Evolutionary conservation across 2,329 filamentous ascomycete genomes (phyloP).

Genomic region (Trichothecium sympodiale): DNA sequence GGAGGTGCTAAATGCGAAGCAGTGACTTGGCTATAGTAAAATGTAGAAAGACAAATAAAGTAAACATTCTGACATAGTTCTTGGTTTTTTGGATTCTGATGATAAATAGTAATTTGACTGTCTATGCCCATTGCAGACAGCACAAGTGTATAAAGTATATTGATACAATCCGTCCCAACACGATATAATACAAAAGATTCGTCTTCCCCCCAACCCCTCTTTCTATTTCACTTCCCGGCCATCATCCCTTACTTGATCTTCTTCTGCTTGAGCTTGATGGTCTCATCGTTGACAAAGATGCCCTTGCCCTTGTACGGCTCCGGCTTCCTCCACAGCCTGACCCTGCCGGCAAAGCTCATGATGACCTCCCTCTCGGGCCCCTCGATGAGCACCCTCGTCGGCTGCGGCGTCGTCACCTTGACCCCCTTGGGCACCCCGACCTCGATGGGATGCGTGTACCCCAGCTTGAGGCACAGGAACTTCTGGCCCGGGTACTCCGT

Average conservation of each 20-base stretch:
- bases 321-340: constrained; percentile 78
- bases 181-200: constrained; percentile 3
- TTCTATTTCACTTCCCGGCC: too few species aligned
- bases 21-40: constrained; percentile 8
- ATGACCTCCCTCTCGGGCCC: constrained; percentile 77
- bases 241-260: constrained; percentile 63
- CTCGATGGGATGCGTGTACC: constrained; percentile 93
- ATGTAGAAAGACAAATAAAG: constrained; percentile 7
- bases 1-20: constrained; percentile 50
- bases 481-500: constrained; percentile 72
- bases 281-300: constrained; percentile 96
- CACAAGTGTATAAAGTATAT: too few species aligned
- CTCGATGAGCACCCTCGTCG: constrained; percentile 83
- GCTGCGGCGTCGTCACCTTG: constrained; percentile 77
- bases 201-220: too few species aligned
- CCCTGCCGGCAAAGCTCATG: constrained; percentile 82
- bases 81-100: too few species aligned
- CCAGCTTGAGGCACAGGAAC: constrained; percentile 88
- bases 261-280: constrained; percentile 96
- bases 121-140: too few species aligned
- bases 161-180: background rate
- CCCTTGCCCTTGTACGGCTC: constrained; percentile 99
- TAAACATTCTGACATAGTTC: too few species aligned
- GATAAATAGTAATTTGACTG: too few species aligned
- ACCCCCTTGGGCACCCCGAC: constrained; percentile 73